Base-by-base conservation (phyloP, 345 rosid genomes). In the Cochlearia excelsa region DNA sequence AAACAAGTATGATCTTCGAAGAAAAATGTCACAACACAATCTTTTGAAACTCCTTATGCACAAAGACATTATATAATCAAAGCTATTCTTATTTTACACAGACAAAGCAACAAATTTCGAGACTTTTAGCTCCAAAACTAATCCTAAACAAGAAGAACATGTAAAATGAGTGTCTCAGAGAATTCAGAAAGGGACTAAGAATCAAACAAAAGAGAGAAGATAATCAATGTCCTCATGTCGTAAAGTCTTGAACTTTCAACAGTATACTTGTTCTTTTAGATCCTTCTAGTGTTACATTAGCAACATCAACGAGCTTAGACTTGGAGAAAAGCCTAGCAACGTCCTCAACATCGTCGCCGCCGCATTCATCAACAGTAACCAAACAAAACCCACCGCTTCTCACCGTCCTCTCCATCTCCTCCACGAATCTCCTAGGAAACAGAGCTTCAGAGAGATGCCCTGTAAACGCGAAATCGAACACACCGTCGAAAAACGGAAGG, bases 391-490 rank as follows among this genome's bases (percentile, higher is more conserved):
- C 97, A 3, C 80, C 84, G 4, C 49, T 49, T 43, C 80, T 58
- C 69, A 89, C 92, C 3, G 88, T 87, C 81, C 99, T 78, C 85
- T 87, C 94, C 94, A 89, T 89, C 82, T 93, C 94, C 54, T 49
- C 66, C 7, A 40, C 89, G 40, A 80, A 77, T 48, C 84, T 67
- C 63, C 48, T 46, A 16, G 97, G 95, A 51, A 78, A 86, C 77
- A 92, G 65, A 4, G 94, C 91, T 78, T 78, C 85, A 5, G 41
- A 60, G 31, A 88, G 68, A 70, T 78, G 94, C 27, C 69, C 81
- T 2, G 71, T 86, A 59, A 84, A 92, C 0, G 79, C 86, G 7
- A 92, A 47, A 77, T 88, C 91, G 41, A 92, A 92, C 11, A 73
- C 79, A 50, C 63, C 79, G 61, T 86, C 91, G 55, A 86, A 88